phyloP scores from a whole-genome alignment of 106 monocot species.

The Alisma plantagoaquatica region DNA sequence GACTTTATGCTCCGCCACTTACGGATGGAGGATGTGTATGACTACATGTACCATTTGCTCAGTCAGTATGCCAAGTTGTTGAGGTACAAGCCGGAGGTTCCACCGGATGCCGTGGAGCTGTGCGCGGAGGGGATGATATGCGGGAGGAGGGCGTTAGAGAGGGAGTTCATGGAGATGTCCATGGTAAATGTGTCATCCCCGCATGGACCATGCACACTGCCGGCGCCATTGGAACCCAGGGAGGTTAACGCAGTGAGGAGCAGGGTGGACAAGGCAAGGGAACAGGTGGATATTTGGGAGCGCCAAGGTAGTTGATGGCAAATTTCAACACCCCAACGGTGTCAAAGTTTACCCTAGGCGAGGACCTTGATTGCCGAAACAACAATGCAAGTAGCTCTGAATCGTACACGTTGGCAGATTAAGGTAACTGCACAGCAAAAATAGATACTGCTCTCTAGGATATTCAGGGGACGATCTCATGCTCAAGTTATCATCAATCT shows the following conservation, averaged over 20 bases:
- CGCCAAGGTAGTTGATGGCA: too few relatives aligned
- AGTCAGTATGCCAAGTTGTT: conserved; percentile 1
- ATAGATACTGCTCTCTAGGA: too few relatives aligned
- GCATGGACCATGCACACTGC: background rate
- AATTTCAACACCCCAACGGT: too few relatives aligned
- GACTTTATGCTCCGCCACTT: background rate
- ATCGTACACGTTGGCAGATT: too few relatives aligned
- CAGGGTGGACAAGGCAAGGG: background rate
- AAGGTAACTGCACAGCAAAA: too few relatives aligned
- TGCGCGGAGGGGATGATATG: background rate
- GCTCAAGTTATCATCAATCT: too few relatives aligned
- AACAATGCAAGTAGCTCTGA: too few relatives aligned
- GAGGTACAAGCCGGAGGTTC: background rate
- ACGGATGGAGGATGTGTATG: conserved; percentile 2
- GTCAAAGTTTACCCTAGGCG: too few relatives aligned
- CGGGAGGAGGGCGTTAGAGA: background rate
- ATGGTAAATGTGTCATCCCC: background rate
- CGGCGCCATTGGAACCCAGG: background rate
- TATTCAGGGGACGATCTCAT: too few relatives aligned
- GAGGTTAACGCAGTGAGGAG: background rate
- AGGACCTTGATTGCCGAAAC: too few relatives aligned
- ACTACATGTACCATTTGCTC: conserved; percentile 4
- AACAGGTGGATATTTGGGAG: conserved; percentile 2
- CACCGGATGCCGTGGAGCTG: background rate
- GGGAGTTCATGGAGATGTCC: conserved; percentile 4